These are phyloP conservation scores for Anthostomella pinea DNA, from an alignment of 2,329 filamentous ascomycete genomes.

Conservation along the genomic window DNA sequence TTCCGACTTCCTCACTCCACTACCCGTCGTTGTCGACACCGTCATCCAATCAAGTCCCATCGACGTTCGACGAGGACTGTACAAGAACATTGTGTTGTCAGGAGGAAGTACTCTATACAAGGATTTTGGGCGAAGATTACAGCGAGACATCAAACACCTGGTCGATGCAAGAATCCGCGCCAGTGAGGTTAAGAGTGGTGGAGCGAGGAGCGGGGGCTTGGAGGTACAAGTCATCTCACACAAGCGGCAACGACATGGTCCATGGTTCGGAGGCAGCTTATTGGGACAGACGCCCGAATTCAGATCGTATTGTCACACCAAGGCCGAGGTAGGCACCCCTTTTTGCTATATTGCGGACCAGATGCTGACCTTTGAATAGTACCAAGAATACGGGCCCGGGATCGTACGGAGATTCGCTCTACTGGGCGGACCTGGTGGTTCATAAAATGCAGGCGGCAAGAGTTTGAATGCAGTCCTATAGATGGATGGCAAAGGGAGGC, in stretches of 20 bases:
- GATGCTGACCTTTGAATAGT: conserved; percentile 46
- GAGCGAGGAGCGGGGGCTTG: conserved; percentile 87
- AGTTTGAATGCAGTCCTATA: conserved; percentile 15
- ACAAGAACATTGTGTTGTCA: conserved; percentile 99
- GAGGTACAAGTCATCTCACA: conserved; percentile 97
- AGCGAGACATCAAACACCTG: conserved; percentile 94
- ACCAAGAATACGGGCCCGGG: conserved; percentile 93
- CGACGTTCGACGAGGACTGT: conserved; percentile 91
- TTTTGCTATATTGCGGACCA: conserved; percentile 2
- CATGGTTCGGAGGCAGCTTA: conserved; percentile 97
- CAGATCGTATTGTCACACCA: conserved; percentile 96
- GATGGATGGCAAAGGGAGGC: conserved; percentile 12
- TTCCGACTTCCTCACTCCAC: conserved; percentile 93
- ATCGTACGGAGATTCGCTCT: conserved; percentile 94
- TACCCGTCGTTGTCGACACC: conserved; percentile 90
- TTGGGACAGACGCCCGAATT: conserved; percentile 97
- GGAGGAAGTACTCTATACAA: conserved; percentile 98
- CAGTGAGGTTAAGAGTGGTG: conserved; percentile 87
- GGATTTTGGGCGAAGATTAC: conserved; percentile 92
- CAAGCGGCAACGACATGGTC: conserved; percentile 94
- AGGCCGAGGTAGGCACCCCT: conserved; percentile 58
- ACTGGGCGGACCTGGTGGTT: conserved; percentile 84
- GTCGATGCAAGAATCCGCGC: conserved; percentile 91
- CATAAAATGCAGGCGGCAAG: conserved; percentile 40
- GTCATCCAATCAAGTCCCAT: conserved; percentile 98